Base-by-base conservation (phyloP, 495 filamentous ascomycete species). In the Podospora conica region DNA sequence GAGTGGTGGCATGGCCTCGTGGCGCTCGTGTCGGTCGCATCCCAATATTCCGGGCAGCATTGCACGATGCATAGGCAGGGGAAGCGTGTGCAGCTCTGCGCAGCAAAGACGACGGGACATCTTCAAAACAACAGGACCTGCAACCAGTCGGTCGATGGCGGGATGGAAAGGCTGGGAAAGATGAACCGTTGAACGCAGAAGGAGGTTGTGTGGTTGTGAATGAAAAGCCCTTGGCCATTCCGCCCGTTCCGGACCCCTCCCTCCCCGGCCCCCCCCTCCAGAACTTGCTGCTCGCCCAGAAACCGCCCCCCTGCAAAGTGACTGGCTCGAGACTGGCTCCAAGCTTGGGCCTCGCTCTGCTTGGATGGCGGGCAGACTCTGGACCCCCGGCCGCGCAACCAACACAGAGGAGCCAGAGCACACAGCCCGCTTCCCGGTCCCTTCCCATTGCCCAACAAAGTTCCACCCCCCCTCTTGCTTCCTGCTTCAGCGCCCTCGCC, bases 361-460 rank as follows among this genome's bases (percentile, higher is more conserved):
- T 56, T 56, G n/a, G 60, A 53, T 7, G 10, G 10, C 22, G 60
- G n/a, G n/a, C n/a, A 53, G 60, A 12, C 18, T 53, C 63, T 58
- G 54, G 54, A 28, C 63, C 63, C 63, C 55, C 18, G 28, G 20
- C 22, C 55, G 23, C 63, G 22, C 29, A 33, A 53, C 61, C 69
- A 66, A 62, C 68, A 66, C 70, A 64, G 67, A 48, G 6, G 15
- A 48, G 15, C 18, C 40, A 48, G 40, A 48, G 6, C 40, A 48
- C 40, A 48, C 40, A 48, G 40, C 64, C 70, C 57, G 70, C 68
- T 27, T 57, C 65, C 64, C 33, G n/a, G n/a, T n/a, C n/a, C n/a
- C n/a, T n/a, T n/a, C n/a, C n/a, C n/a, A n/a, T n/a, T 31, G 22
- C 20, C 29, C 29, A 31, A 31, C 10, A 31, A 55, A 55, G 54